These are phyloP conservation scores for Peterozyma toletana DNA, from an alignment of 805 yeast species.

Conservation along the genomic window DNA sequence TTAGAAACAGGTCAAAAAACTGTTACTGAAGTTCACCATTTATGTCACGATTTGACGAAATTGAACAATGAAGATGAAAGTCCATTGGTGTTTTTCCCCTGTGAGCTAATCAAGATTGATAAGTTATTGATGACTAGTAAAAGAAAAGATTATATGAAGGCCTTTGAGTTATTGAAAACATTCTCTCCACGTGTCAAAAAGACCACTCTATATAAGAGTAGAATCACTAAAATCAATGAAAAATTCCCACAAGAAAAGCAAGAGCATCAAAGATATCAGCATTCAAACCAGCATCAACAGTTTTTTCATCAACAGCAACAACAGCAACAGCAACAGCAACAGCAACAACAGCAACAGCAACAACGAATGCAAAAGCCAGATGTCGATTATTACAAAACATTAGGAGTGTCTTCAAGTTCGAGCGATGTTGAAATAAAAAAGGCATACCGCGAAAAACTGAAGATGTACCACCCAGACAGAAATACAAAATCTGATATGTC, in stretches of 20 bases:
- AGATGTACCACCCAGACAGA: conserved; percentile 89
- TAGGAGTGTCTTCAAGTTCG: conserved; percentile 64
- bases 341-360: conserved; percentile 19
- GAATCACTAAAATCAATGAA: conserved; percentile 25
- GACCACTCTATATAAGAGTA: conserved; percentile 29
- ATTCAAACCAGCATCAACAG: conserved; percentile 26
- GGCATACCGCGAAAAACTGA: conserved; percentile 73
- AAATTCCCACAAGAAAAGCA: conserved; percentile 26
- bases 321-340: conserved; percentile 27
- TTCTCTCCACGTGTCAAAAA: conserved; percentile 28
- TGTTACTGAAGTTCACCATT: background rate
- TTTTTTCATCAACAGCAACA: conserved; percentile 22
- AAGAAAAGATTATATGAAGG: conserved; percentile 28
- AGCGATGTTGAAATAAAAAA: conserved; percentile 65
- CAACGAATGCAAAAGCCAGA: conserved; percentile 27
- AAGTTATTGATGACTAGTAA: conserved; percentile 17
- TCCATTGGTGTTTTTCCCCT: conserved; percentile 28
- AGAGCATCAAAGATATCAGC: conserved; percentile 40
- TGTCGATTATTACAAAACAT: conserved; percentile 70
- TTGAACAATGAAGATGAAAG: background rate
- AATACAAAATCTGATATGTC: conserved; percentile 57
- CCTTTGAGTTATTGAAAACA: conserved; percentile 26
- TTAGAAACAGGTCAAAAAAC: background rate
- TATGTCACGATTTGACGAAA: too few species aligned
- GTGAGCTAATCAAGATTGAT: conserved; percentile 27